Evolutionary conservation across 192 early-diverging fungal species (phyloP).

Genomic region (Coemansia sp.): DNA sequence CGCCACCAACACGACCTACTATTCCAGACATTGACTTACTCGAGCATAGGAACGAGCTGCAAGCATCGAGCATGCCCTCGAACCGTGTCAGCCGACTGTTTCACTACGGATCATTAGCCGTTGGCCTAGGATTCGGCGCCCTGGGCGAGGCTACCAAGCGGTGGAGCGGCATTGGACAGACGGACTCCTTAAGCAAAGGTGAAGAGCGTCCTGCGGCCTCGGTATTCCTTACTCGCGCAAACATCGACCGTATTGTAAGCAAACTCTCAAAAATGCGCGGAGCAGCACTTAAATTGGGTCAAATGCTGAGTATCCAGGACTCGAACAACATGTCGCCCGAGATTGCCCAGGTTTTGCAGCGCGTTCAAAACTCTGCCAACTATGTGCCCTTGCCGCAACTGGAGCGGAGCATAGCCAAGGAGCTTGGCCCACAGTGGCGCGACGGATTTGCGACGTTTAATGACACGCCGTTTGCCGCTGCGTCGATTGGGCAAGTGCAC

Average conservation of each 20-base stretch:
- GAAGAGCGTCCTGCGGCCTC: slow-evolving; percentile 44
- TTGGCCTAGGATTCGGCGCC: slow-evolving; percentile 71
- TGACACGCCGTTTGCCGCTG: slow-evolving; percentile 88
- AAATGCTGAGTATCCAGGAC: slow-evolving; percentile 96
- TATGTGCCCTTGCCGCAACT: slow-evolving; percentile 92
- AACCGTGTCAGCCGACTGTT: slow-evolving; percentile 72
- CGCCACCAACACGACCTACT: not conserved
- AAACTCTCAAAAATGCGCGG: slow-evolving; percentile 92
- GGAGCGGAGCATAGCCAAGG: slow-evolving; percentile 64
- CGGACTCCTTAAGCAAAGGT: slow-evolving; percentile 16
- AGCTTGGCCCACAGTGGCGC: slow-evolving; percentile 75
- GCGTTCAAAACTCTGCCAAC: slow-evolving; percentile 93
- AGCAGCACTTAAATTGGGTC: slow-evolving; percentile 94
- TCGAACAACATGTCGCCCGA: slow-evolving; percentile 74
- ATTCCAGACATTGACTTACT: not conserved
- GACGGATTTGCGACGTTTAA: slow-evolving; percentile 66
- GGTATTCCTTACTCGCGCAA: slow-evolving; percentile 67
- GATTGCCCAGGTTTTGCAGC: slow-evolving; percentile 74
- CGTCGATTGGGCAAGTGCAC: slow-evolving; percentile 86
- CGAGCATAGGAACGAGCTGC: slow-evolving; percentile 13
- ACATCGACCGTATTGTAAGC: slow-evolving; percentile 83
- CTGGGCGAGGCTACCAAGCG: slow-evolving; percentile 65
- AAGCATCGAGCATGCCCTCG: slow-evolving; percentile 65
- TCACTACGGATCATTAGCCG: slow-evolving; percentile 78
- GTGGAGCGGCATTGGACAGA: slow-evolving; percentile 55